Evolutionary conservation across 2,329 filamentous ascomycete genomes (phyloP).

Genomic region (Drechmeria coniospora): DNA sequence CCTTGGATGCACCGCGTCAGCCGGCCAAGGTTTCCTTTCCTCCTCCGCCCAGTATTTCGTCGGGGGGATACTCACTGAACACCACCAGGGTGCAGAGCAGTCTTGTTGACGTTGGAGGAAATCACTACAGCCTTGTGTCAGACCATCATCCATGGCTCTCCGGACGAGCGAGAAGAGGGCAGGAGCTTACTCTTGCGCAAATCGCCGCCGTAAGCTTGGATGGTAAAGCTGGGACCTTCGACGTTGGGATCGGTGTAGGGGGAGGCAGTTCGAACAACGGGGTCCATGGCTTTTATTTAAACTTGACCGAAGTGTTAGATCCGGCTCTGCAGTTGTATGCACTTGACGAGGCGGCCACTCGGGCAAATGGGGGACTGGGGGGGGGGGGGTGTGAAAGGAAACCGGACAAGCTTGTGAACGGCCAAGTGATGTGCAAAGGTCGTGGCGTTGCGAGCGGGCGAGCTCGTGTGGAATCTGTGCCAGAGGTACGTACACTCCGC

Average conservation of each 20-base stretch:
- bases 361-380: constrained; percentile 1
- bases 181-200: constrained; percentile 29
- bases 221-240: constrained; percentile 24
- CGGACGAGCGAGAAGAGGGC: constrained; percentile 3
- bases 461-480: constrained; percentile 2
- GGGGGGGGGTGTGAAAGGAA: constrained; percentile 3
- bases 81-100: constrained; percentile 77
- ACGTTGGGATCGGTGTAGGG: constrained; percentile 22
- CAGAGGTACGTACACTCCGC: constrained; percentile 2
- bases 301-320: constrained; percentile 5
- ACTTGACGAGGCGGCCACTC: constrained; percentile 1
- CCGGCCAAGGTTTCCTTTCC: too few species aligned
- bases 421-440: constrained; percentile 1
- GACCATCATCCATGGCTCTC: constrained; percentile 2
- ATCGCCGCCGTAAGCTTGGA: constrained; percentile 20
- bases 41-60: too few species aligned
- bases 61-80: constrained; percentile 54
- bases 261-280: constrained; percentile 21
- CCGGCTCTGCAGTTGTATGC: constrained; percentile 4
- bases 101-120: constrained; percentile 66
- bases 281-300: constrained; percentile 26
- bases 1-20: constrained; percentile 30
- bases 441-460: constrained; percentile 3
- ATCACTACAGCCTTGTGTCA: constrained; percentile 26
- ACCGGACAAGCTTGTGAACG: constrained; percentile 1